Percentiles rank a stretch among this genome's conserved stretches.
Evolutionary conservation across 768 basidiomycete genomes (phyloP).

Genomic region (Candolleomyces eurysporus): DNA sequence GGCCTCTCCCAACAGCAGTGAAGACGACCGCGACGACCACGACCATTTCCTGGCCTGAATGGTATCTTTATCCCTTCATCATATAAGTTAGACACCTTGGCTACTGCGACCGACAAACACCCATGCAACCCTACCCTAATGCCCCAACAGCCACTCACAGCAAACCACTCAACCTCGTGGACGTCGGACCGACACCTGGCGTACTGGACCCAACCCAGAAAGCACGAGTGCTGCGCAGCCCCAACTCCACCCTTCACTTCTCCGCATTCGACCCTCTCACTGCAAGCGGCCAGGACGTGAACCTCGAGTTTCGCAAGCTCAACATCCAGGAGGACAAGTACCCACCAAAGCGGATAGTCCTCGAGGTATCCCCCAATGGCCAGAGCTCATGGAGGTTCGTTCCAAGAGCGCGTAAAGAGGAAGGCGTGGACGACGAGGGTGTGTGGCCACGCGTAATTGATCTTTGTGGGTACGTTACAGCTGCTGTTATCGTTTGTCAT

Average conservation of each 20-base stretch:
- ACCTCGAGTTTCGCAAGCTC: slow-evolving; percentile 36
- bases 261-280: slow-evolving; percentile 72
- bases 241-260: slow-evolving; percentile 62
- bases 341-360: slow-evolving; percentile 68
- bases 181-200: slow-evolving; percentile 53
- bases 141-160: not conserved
- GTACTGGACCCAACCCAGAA: slow-evolving; percentile 62
- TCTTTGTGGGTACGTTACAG: slow-evolving; percentile 61
- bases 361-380: slow-evolving; percentile 61
- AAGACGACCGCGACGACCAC: no score
- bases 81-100: no score
- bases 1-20: no score
- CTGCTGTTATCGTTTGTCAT: slow-evolving; percentile 2
- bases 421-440: slow-evolving; percentile 64
- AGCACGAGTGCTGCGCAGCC: slow-evolving; percentile 56
- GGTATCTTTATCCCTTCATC: no score
- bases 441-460: slow-evolving; percentile 65
- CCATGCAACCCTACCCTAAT: not conserved
- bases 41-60: no score
- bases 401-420: slow-evolving; percentile 59
- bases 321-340: slow-evolving; percentile 40
- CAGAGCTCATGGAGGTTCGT: slow-evolving; percentile 73
- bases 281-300: slow-evolving; percentile 42
- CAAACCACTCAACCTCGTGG: slow-evolving; percentile 2
- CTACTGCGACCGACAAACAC: no score